Base-by-base conservation (phyloP, 164 flowering plant genomes). In the Stephania cephalantha region DNA sequence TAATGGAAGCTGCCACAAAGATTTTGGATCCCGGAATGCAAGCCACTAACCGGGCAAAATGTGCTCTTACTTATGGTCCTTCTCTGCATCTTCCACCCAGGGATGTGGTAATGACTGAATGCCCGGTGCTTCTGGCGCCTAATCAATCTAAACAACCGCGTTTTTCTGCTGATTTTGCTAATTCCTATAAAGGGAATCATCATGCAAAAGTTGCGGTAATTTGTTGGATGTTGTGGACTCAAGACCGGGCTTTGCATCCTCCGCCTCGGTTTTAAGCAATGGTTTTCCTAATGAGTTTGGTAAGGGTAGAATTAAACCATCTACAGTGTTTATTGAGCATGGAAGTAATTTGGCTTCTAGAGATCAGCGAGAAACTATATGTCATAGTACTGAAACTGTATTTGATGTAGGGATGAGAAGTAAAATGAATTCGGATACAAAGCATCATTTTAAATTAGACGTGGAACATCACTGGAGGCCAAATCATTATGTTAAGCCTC, bases 1-100 rank as follows among this genome's bases (percentile, higher is more conserved):
- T 93, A 79, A 87, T 95, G 82, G 97, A 83, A 75, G 98, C 92
- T 44, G 99, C 99, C 42, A 79, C 94, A 68, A 90, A 77, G 76
- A 89, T 93, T 75, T 80, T 95, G 84, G 97, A 95, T 73, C 97
- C 98, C 5, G 90, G 95, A 15, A 74, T 94, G 85, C 91, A 85
- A 52, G 89, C 90, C n/a, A 78, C 84, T n/a, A 87, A 81, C 61
- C 81, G 86, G 70, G 85, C 87, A 13, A 90, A 83, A 75, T 84
- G 75, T 79, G 81, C 91, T 44, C 86, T 95, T 53, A 81, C 93
- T 58, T 88, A 89, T 79, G 70, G 90, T 0, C 77, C 78, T 71
- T 76, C 81, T 65, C 65, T 52, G 5, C 64, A 31, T 75, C 73
- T 75, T 80, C 3, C 78, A 71, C 70, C 75, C 6, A 71, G 71